Base-by-base conservation (phyloP, 306 rosid species). In the Pyrus bretschneideri region DNA sequence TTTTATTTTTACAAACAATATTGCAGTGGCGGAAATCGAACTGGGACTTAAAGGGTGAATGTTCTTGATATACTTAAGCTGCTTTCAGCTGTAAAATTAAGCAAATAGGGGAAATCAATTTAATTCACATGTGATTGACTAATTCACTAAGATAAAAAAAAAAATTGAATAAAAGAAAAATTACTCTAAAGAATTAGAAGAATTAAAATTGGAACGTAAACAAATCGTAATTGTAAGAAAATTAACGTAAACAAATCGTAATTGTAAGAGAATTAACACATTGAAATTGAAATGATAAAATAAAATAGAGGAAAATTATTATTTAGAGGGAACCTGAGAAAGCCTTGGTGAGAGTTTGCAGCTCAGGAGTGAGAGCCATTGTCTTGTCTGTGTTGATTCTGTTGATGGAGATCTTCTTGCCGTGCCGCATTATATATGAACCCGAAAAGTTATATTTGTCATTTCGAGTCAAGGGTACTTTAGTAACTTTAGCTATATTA, bases 281-380 rank as follows among this genome's bases (percentile, higher is more conserved):
- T 11, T 9, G 12, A 69, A 61, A 27, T 40, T 45, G 23, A 35
- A 15, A 21, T 17, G 35, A 15, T 42, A 30, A 6, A 3, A 17
- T 17, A 15, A 66, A n/a, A 46, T 17, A 19, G 42, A 55, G 19
- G 17, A 44, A 55, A 33, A 12, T 9, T 10, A n/a, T 22, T 22
- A 10, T 31, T 46, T 18, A 19, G 49, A 42, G 40, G 58, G 80
- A 75, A 95, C 99, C 99, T 89, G 97, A 84, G 83, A 95, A 86
- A 73, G 99, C 98, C 45, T 82, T 76, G 80, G 82, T 87, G 78
- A 92, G 76, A 81, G 85, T 83, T 80, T 88, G 88, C 54, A 92
- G 19, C 11, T 86, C 93, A 80, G 81, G 87, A 68, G 83, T 52
- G 80, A 78, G 77, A 73, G 93, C 86, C 97, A 91, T 91, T 40